Percentiles rank a stretch among this genome's conserved stretches.
Conservation (phyloP, 768 basidiomycete species). For the Plicaturopsis crispa region DNA sequence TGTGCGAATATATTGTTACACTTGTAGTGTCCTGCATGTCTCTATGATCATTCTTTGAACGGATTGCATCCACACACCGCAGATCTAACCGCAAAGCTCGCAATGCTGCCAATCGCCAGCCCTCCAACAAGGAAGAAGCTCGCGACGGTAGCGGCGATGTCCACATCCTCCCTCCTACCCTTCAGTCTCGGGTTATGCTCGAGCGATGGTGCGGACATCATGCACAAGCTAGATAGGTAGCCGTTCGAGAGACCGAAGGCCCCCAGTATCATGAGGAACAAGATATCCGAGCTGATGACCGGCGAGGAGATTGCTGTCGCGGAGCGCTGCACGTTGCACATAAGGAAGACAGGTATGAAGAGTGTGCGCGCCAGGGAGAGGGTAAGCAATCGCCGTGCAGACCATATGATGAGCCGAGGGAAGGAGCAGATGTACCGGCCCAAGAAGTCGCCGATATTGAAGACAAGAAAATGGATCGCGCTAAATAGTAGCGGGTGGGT, state of each 20-base stretch:
- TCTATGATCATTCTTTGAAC: constrained; percentile 30
- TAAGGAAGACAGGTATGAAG: constrained; percentile 83
- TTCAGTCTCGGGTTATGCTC: constrained; percentile 70
- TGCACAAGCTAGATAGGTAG: constrained; percentile 66
- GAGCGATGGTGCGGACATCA: constrained; percentile 79
- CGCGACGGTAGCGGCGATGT: constrained; percentile 76
- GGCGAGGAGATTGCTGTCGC: constrained; percentile 25
- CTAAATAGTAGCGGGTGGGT: constrained; percentile 81
- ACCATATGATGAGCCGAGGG: constrained; percentile 62
- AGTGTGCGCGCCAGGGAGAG: constrained; percentile 66
- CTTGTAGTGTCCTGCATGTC: no score
- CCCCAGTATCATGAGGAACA: constrained; percentile 70
- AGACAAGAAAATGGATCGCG: constrained; percentile 69
- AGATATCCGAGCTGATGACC: constrained; percentile 66
- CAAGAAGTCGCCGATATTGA: constrained; percentile 64
- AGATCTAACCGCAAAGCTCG: constrained; percentile 74
- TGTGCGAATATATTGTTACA: no score
- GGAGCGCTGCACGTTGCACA: constrained; percentile 67
- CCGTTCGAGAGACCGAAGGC: constrained; percentile 77
- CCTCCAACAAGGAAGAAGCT: constrained; percentile 77
- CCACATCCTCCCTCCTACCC: constrained; percentile 69
- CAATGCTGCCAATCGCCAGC: constrained; percentile 64
- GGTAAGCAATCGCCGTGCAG: constrained; percentile 48
- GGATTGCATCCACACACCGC: constrained; percentile 69
- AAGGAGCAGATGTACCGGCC: constrained; percentile 66